phyloP scores from a whole-genome alignment of 2,329 filamentous ascomycete genomes.

The Pseudogymnoascus sp. region DNA sequence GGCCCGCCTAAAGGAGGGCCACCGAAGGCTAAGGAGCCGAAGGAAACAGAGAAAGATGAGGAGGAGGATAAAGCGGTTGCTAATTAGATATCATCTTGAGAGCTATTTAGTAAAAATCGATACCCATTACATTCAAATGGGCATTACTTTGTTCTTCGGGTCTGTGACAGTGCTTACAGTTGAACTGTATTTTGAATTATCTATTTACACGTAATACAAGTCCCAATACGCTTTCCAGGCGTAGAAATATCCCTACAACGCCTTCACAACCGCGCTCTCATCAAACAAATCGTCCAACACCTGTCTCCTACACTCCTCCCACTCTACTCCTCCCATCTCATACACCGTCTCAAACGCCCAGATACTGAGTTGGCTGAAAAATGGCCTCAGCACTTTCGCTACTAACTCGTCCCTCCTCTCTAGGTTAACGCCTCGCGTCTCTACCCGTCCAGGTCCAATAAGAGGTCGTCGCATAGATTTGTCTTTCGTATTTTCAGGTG shows the following conservation, averaged over 20 bases:
- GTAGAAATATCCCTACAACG: not conserved
- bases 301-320: conserved; percentile 52
- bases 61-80: conserved; percentile 22
- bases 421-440: conserved; percentile 41
- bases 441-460: conserved; percentile 38
- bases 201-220: not conserved
- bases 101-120: not conserved
- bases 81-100: conserved; percentile 18
- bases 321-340: conserved; percentile 64
- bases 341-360: conserved; percentile 90
- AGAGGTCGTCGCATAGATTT: conserved; percentile 30
- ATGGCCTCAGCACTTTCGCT: conserved; percentile 71
- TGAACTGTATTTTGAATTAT: not conserved
- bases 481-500: conserved; percentile 17
- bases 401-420: conserved; percentile 63
- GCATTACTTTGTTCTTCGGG: not conserved
- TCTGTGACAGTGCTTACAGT: not conserved
- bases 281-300: conserved; percentile 72
- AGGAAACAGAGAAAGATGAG: conserved; percentile 13
- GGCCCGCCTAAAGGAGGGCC: conserved; percentile 10
- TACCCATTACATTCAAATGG: conserved; percentile 2
- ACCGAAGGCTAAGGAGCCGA: conserved; percentile 16
- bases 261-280: conserved; percentile 39
- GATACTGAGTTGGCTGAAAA: conserved; percentile 87
- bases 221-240: not conserved